These are phyloP conservation scores for Aspergillus ostianus DNA, from an alignment of 495 filamentous ascomycete genomes.

Conservation along the genomic window DNA sequence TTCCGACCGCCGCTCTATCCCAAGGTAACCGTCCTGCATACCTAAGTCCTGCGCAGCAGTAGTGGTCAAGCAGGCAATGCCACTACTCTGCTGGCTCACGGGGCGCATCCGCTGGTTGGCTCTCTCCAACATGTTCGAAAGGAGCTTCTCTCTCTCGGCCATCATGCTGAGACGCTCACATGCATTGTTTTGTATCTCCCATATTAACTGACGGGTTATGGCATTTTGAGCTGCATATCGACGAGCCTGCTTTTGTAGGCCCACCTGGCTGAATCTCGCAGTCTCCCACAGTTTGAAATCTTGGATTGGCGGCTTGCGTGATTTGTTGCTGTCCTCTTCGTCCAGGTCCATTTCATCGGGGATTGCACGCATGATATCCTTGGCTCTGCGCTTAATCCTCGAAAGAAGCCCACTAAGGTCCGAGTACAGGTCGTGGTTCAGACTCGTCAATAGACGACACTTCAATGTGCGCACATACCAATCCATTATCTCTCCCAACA, in stretches of 20 bases:
- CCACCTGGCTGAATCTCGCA: constrained; percentile 39
- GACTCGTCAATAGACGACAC: constrained; percentile 44
- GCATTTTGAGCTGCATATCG: constrained; percentile 39
- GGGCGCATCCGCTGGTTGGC: constrained; percentile 29
- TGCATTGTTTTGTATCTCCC: constrained; percentile 43
- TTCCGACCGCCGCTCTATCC: constrained; percentile 7
- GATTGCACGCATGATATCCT: constrained; percentile 19
- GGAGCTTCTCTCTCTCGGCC: constrained; percentile 25
- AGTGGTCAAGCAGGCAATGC: constrained; percentile 39
- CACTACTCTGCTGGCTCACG: constrained; percentile 29
- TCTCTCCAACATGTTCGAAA: constrained; percentile 27
- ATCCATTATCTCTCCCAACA: constrained; percentile 47
- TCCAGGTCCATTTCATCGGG: constrained; percentile 30
- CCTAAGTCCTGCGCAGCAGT: constrained; percentile 34
- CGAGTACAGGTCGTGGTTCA: constrained; percentile 44
- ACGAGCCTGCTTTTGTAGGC: constrained; percentile 36
- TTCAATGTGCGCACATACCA: constrained; percentile 44
- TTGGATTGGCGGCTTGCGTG: constrained; percentile 16
- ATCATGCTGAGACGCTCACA: constrained; percentile 30
- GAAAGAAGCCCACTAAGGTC: constrained; percentile 43
- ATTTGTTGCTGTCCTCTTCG: constrained; percentile 13
- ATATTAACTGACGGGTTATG: constrained; percentile 40
- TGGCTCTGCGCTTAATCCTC: constrained; percentile 33
- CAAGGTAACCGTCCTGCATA: constrained; percentile 22
- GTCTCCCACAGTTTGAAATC: constrained; percentile 35